A percentile compares a stretch with the other conserved stretches of the same genome.
Conservation (phyloP, 768 basidiomycete genomes). For the Tricholoma flavovirens region DNA sequence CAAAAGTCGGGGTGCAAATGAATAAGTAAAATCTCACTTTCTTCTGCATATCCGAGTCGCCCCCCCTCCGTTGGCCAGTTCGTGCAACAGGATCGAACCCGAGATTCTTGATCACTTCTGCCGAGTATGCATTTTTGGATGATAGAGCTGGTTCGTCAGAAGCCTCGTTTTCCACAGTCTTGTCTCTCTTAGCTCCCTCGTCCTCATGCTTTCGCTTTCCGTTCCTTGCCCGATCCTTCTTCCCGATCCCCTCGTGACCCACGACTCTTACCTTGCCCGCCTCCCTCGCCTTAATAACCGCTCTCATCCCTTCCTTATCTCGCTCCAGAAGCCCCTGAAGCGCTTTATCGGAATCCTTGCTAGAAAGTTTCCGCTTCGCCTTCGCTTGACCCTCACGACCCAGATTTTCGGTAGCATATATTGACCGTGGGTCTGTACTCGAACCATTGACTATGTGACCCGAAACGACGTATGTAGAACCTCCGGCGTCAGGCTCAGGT, state of each 20-base stretch:
- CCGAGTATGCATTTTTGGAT: conserved; percentile 53
- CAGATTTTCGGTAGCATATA: conserved; percentile 63
- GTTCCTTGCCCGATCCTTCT: conserved; percentile 12
- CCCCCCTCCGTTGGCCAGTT: conserved; percentile 36
- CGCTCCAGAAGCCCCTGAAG: conserved; percentile 55
- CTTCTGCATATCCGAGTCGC: conserved; percentile 37
- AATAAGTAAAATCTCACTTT: conserved; percentile 42
- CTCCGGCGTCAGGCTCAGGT: conserved; percentile 33
- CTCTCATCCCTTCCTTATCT: conserved; percentile 65
- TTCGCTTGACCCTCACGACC: conserved; percentile 79
- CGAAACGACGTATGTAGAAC: conserved; percentile 73
- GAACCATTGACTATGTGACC: conserved; percentile 66
- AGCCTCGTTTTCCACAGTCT: conserved; percentile 10
- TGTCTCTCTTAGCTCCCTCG: conserved; percentile 14
- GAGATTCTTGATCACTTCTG: conserved; percentile 59
- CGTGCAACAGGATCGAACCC: conserved; percentile 77
- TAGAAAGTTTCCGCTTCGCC: conserved; percentile 55
- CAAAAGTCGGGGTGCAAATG: background rate
- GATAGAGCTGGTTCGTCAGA: conserved; percentile 9
- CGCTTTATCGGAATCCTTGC: conserved; percentile 53
- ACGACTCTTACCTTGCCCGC: conserved; percentile 17
- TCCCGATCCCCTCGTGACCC: conserved; percentile 16
- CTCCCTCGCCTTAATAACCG: conserved; percentile 57
- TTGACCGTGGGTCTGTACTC: conserved; percentile 29
- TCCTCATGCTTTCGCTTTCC: conserved; percentile 16